Base-by-base conservation (phyloP, 306 rosid genomes). In the Quercus gilva region DNA sequence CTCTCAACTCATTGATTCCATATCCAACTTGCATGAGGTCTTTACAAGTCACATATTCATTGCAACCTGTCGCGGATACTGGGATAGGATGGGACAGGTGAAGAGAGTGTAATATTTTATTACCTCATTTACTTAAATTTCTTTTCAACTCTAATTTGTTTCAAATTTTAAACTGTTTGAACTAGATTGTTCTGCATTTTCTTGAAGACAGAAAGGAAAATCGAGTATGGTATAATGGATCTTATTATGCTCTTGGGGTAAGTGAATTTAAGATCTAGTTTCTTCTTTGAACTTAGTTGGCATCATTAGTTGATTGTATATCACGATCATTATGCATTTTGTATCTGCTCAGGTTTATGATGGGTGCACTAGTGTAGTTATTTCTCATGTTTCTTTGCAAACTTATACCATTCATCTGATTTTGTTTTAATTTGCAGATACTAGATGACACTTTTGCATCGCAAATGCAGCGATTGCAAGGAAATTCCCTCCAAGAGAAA, bases 21-120 rank as follows among this genome's bases (percentile, higher is more conserved):
- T 95, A 77, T 90, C 97, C 64, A 95, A 95, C 87, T 79, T 92
- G 88, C 99, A 92, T 67, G 98, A 87, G 59, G 96, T 95, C 72
- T 95, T 95, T 61, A 85, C 92, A 49, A 89, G 91, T 85, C 93
- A 85, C 77, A 90, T 95, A 70, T 95, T 92, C 60, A 86, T 89
- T 59, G 91, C 99, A 37, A 84, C 85, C 72, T 90, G 93, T 41
- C 97, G 98, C 8, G 99, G 98, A 80, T 85, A 89, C 58, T 95
- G 99, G 99, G 96, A 95, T 51, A 90, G 93, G 81, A 92, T 88
- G 97, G 99, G 99, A 83, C 91, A 95, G 98, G 99, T 94, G 80
- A 73, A 77, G 78, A 18, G 52, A 28, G 76, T 29, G 53, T 60
- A 71, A 57, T 76, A 52, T 14, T 33, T 19, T 60, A 61, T 14